These are phyloP conservation scores for Phaeotremella skinneri DNA, from an alignment of 768 basidiomycete species.

Conservation along the genomic window DNA sequence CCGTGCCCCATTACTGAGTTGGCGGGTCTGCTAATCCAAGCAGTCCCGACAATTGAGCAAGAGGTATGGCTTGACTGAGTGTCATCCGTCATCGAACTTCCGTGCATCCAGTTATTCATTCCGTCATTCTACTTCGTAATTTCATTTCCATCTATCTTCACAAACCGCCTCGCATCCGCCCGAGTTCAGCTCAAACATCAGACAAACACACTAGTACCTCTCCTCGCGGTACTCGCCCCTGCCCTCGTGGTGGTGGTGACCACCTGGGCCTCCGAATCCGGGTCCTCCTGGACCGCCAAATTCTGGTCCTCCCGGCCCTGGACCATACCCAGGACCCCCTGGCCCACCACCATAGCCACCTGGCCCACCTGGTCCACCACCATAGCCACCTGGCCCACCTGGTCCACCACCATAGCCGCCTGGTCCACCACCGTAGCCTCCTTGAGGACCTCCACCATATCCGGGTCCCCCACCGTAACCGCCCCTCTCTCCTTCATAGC, in stretches of 20 bases:
- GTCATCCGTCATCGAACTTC: too few species aligned
- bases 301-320: background rate
- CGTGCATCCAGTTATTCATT: too few species aligned
- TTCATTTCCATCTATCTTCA: background rate
- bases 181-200: background rate
- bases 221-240: background rate
- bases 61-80: too few species aligned
- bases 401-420: conserved; percentile 11
- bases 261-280: background rate
- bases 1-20: too few species aligned
- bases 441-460: background rate
- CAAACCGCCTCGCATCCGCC: background rate
- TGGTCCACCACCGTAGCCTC: conserved; percentile 14
- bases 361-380: background rate
- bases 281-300: background rate
- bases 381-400: background rate
- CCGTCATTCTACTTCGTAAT: too few species aligned
- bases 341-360: background rate
- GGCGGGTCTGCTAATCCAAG: too few species aligned
- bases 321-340: background rate
- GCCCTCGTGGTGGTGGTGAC: background rate
- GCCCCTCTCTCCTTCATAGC: conserved; percentile 9
- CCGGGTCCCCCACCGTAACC: conserved; percentile 2
- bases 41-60: too few species aligned
- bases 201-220: background rate